Percentiles rank a stretch among this genome's conserved stretches.
phyloP scores from a whole-genome alignment of 257 asterid genomes.

The Nicotiana benthamiana region DNA sequence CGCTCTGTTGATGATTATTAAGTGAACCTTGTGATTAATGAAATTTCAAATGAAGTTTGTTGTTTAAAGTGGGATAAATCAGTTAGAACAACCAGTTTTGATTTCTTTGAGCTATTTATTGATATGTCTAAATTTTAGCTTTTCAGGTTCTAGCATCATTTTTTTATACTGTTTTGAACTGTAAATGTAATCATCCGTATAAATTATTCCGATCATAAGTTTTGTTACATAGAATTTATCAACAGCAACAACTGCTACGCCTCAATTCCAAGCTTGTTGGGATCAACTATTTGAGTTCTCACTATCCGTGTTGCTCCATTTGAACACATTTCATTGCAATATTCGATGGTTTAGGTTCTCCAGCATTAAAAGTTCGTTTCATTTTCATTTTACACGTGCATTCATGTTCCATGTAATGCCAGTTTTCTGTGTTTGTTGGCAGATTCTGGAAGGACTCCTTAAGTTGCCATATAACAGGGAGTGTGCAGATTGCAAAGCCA shows the following conservation, averaged over 20 bases:
- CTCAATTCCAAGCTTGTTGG: not conserved
- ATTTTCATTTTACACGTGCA: not conserved
- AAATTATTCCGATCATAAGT: not conserved
- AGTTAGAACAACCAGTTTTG: not conserved
- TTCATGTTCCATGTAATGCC: not conserved
- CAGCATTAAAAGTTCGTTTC: not conserved
- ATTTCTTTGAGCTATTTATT: not conserved
- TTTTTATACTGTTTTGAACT: too few relatives aligned
- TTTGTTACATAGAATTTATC: not conserved
- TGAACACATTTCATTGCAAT: not conserved
- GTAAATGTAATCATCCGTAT: not conserved
- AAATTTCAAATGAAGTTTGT: not conserved
- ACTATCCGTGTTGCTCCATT: not conserved
- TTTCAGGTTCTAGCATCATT: too few relatives aligned
- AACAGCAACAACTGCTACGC: not conserved
- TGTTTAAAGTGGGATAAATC: not conserved
- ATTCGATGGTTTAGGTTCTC: not conserved
- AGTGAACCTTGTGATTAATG: not conserved
- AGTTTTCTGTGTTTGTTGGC: conserved; percentile 26
- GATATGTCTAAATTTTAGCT: not conserved
- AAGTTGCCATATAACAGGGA: conserved; percentile 96
- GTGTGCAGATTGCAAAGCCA: conserved; percentile 97
- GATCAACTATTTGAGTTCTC: not conserved
- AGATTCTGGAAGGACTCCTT: conserved; percentile 95
- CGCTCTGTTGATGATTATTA: not conserved